These are phyloP conservation scores for Populus hybrid DNA, from an alignment of 441 rosid genomes.

Conservation along the genomic window DNA sequence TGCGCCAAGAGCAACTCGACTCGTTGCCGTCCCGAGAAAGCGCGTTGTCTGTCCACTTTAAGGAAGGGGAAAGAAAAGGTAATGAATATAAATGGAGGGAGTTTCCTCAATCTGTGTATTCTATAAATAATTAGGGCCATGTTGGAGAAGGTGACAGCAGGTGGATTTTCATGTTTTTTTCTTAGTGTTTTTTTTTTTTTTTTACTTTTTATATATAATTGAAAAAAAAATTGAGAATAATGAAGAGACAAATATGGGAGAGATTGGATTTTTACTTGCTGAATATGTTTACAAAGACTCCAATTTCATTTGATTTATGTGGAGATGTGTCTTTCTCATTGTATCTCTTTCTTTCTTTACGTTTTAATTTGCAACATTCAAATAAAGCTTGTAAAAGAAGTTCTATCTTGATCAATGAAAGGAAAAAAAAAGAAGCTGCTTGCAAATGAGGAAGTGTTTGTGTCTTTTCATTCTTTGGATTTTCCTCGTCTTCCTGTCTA, in stretches of 20 bases:
- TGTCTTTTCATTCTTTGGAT: not conserved
- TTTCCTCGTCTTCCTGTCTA: not conserved
- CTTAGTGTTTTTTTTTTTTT: not conserved
- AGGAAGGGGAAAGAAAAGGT: not conserved
- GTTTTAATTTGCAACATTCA: not conserved
- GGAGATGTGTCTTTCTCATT: not conserved
- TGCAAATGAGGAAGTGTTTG: not conserved
- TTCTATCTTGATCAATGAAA: not conserved
- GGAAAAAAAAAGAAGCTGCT: not conserved
- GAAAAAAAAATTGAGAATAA: not conserved
- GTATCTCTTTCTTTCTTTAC: not conserved
- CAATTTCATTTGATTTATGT: not conserved
- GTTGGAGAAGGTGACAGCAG: not conserved
- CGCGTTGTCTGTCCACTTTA: slow-evolving; percentile 51
- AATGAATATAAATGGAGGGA: too few species aligned
- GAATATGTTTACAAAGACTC: not conserved
- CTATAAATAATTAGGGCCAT: not conserved
- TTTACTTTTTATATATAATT: not conserved
- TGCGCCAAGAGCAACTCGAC: slow-evolving; percentile 78
- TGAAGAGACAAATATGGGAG: not conserved
- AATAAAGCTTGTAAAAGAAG: slow-evolving; percentile 24
- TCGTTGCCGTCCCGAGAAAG: slow-evolving; percentile 61
- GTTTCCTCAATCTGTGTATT: not conserved
- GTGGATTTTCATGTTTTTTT: not conserved
- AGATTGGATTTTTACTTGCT: not conserved